A percentile compares a stretch with the other conserved stretches of the same genome.
phyloP scores from a whole-genome alignment of 768 basidiomycete species.

The Phanerochaete sordida region DNA sequence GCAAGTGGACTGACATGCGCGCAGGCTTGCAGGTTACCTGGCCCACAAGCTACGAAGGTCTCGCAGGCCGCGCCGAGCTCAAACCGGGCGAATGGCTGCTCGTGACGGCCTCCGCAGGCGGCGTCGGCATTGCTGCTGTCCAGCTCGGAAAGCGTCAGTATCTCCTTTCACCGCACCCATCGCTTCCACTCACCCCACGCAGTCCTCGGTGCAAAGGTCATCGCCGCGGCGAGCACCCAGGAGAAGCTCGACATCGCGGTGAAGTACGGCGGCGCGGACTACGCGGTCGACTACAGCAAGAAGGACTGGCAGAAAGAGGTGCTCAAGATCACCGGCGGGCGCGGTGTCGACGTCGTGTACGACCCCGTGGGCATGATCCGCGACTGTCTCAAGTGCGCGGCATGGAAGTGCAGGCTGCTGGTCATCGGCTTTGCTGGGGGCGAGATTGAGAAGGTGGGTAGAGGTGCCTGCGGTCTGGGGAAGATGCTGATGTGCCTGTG shows the following conservation, averaged over 20 bases:
- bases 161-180: not conserved
- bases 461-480: no score
- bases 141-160: constrained; percentile 58
- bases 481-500: not conserved
- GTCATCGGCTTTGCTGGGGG: constrained; percentile 94
- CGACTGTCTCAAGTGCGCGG: constrained; percentile 90
- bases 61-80: constrained; percentile 80
- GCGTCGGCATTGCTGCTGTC: constrained; percentile 88
- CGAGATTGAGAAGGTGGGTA: constrained; percentile 70
- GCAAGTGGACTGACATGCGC: not conserved
- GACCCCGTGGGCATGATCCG: constrained; percentile 83
- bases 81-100: constrained; percentile 89
- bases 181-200: no score
- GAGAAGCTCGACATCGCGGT: constrained; percentile 79
- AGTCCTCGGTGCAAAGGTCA: constrained; percentile 92
- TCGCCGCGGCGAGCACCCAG: constrained; percentile 83
- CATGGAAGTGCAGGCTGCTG: constrained; percentile 89
- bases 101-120: constrained; percentile 94
- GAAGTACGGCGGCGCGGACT: constrained; percentile 77
- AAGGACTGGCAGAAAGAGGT: constrained; percentile 90
- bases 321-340: constrained; percentile 73
- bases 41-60: constrained; percentile 90
- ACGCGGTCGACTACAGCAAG: constrained; percentile 73
- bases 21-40: constrained; percentile 84
- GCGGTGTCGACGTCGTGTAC: constrained; percentile 83